These are phyloP conservation scores for Ustilago loliicola DNA, from an alignment of 1,284 basidiomycete genomes.

Conservation along the genomic window DNA sequence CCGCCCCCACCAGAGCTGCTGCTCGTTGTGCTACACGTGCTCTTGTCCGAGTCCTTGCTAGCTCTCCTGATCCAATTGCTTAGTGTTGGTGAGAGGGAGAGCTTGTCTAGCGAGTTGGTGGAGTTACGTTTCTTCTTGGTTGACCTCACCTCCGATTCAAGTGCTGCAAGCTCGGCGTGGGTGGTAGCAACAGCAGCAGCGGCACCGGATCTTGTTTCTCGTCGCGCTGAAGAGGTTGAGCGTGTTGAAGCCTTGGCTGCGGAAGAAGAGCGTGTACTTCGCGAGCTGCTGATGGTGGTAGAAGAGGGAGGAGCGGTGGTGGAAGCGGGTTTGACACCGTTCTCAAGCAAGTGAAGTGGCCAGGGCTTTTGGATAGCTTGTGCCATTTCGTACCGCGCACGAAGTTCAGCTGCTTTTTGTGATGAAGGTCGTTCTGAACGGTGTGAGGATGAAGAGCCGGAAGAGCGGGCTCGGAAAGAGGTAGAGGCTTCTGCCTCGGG, in stretches of 20 bases:
- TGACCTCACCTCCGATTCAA: constrained; percentile 10
- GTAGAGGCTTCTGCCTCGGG: constrained; percentile 23
- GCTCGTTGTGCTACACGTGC: constrained; percentile 1
- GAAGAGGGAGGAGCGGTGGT: not conserved
- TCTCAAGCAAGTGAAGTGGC: constrained; percentile 48
- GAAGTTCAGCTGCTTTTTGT: constrained; percentile 30
- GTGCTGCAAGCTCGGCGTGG: constrained; percentile 10
- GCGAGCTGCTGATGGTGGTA: constrained; percentile 1
- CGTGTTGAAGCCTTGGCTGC: constrained; percentile 1
- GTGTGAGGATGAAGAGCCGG: constrained; percentile 16
- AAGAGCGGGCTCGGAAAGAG: constrained; percentile 26
- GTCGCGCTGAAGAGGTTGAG: constrained; percentile 1
- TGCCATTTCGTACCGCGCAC: constrained; percentile 50
- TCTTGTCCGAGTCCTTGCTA: constrained; percentile 38
- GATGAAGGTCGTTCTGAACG: constrained; percentile 19
- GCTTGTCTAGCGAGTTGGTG: constrained; percentile 18
- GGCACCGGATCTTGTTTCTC: not conserved
- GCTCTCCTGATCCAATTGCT: constrained; percentile 37
- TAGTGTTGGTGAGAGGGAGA: constrained; percentile 27
- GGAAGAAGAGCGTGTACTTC: constrained; percentile 4
- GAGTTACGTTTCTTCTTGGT: constrained; percentile 33
- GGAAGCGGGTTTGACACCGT: constrained; percentile 35
- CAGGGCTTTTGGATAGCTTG: constrained; percentile 54
- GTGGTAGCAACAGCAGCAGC: constrained; percentile 2
- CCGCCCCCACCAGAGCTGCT: not conserved